phyloP scores from a whole-genome alignment of 192 early-diverging fungal genomes.

The Coemansia sp. region DNA sequence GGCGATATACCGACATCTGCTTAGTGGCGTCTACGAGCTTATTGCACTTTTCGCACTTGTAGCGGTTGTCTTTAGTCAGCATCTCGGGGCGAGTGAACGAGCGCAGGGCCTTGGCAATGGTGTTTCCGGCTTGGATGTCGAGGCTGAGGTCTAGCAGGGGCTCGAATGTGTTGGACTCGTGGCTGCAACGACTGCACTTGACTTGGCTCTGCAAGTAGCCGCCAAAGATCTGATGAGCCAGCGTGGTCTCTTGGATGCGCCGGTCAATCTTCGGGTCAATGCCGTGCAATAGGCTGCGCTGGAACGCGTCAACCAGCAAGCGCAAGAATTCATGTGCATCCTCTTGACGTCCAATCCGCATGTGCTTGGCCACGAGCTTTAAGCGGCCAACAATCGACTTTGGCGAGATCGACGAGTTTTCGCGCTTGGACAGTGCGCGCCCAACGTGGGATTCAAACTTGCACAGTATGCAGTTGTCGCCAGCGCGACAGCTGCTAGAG shows the following conservation, averaged over 20 bases:
- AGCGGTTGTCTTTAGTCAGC: conserved; percentile 71
- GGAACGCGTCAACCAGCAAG: conserved; percentile 69
- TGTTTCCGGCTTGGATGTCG: conserved; percentile 69
- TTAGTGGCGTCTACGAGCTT: conserved; percentile 78
- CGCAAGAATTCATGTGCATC: conserved; percentile 91
- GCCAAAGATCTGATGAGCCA: conserved; percentile 83
- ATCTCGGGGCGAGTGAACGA: conserved; percentile 74
- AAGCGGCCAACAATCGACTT: conserved; percentile 68
- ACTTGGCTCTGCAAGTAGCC: conserved; percentile 82
- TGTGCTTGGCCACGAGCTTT: conserved; percentile 74
- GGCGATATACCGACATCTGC: conserved; percentile 73
- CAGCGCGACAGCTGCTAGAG: conserved; percentile 62
- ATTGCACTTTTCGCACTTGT: conserved; percentile 83
- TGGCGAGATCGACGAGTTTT: conserved; percentile 62
- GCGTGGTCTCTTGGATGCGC: conserved; percentile 75
- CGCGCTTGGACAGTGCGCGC: conserved; percentile 59
- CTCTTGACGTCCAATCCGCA: conserved; percentile 82
- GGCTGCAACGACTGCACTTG: conserved; percentile 71
- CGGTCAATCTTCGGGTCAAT: conserved; percentile 68
- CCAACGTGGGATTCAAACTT: conserved; percentile 69
- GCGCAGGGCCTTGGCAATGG: conserved; percentile 69
- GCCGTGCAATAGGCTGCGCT: conserved; percentile 64
- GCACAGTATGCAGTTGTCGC: conserved; percentile 77
- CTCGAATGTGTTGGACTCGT: conserved; percentile 79
- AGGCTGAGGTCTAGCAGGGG: conserved; percentile 78